A percentile compares a stretch with the other conserved stretches of the same genome.
Conservation (phyloP, 805 yeast species). For the Pichia phayaonensis region DNA sequence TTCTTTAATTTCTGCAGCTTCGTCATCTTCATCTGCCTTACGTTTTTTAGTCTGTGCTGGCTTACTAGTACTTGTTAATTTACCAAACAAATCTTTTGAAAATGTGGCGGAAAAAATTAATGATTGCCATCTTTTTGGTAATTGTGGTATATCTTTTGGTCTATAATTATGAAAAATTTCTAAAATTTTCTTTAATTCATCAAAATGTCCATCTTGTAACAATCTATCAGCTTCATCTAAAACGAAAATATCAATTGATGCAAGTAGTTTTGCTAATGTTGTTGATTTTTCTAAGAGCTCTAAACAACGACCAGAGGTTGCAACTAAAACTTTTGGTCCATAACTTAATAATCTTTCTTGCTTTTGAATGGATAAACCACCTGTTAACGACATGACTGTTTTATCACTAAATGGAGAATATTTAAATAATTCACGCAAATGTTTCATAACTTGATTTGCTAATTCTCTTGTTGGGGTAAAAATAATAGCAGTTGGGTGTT, state of each 20-base stretch:
- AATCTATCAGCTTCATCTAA: constrained; percentile 95
- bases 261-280: constrained; percentile 34
- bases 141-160: constrained; percentile 25
- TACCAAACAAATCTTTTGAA: constrained; percentile 71
- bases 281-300: constrained; percentile 67
- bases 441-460: constrained; percentile 88
- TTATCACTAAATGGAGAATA: constrained; percentile 37
- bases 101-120: constrained; percentile 95
- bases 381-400: constrained; percentile 75
- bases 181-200: constrained; percentile 77
- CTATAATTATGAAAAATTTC: constrained; percentile 51
- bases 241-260: constrained; percentile 47
- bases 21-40: constrained; percentile 20
- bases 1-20: constrained; percentile 38
- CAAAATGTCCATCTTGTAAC: constrained; percentile 93
- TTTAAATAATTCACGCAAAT: constrained; percentile 50
- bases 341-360: constrained; percentile 74
- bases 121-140: constrained; percentile 52
- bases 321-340: constrained; percentile 77
- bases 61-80: constrained; percentile 43
- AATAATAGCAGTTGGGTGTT: constrained; percentile 61
- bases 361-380: constrained; percentile 91
- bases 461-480: constrained; percentile 96
- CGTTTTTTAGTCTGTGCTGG: constrained; percentile 22
- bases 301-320: constrained; percentile 91